Base-by-base conservation (phyloP, 108 stramenopile species). In the Cylindrotheca closterium region DNA sequence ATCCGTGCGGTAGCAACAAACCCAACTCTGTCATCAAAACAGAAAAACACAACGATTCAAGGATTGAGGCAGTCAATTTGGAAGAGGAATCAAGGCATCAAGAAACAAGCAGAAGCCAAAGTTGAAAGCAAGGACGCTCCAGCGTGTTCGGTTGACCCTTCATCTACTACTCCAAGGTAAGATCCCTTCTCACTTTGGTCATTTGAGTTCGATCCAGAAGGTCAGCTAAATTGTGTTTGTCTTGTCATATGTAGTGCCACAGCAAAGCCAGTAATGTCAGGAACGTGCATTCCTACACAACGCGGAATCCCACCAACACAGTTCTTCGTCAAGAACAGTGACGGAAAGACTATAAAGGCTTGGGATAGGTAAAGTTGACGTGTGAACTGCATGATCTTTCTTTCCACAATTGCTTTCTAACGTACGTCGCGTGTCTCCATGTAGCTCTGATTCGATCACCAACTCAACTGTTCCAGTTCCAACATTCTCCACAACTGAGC, bases 11-110 rank as follows among this genome's bases (percentile, higher is more conserved):
- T 91, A 30, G 86, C 74, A n/a, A 78, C 86, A 8, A 91, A 94
- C 54, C 89, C 84, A 21, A 77, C 74, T 34, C 58, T 94, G 47
- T 71, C 86, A 3, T 60, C 85, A 7, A 66, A 61, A 30, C 83
- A 92, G 68, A 89, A 87, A 63, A 87, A 81, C 62, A 72, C 81
- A 8, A 90, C 94, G 33, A 95, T 95, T 49, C 91, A 92, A 79
- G 87, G 90, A 34, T 73, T 91, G 5, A 69, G 89, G 8, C 85
- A 90, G 56, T 83, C 85, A 10, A 85, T 91, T 46, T 90, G 85
- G 87, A 92, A 90, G 52, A 83, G 80, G 65, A 91, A 92, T 67
- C 79, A 86, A 49, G 63, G 79, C 34, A 70, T 86, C 31, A 71
- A 74, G 58, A 64, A 73, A 52, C 46, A 64, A 71, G 47, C 28